Percentiles rank a stretch among this genome's conserved stretches.
These are phyloP conservation scores for Colletotrichum nymphaeae DNA, from an alignment of 2,329 filamentous ascomycete genomes.

Conservation along the genomic window DNA sequence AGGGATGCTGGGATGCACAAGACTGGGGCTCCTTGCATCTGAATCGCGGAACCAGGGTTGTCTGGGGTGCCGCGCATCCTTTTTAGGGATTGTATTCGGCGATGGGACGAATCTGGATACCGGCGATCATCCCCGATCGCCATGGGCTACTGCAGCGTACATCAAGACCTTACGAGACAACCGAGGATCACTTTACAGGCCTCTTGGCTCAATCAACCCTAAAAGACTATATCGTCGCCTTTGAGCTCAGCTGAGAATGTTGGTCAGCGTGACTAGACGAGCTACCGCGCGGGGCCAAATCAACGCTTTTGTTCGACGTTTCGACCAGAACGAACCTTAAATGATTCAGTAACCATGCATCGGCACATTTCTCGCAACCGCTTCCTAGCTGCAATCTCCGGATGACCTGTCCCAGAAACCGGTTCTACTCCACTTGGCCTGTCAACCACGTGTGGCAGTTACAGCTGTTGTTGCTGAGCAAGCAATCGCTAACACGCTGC, in stretches of 20 bases:
- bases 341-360: slow-evolving; percentile 25
- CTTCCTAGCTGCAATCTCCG: slow-evolving; percentile 16
- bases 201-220: not conserved
- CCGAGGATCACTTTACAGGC: not conserved
- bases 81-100: not conserved
- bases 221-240: not conserved
- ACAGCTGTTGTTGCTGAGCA: slow-evolving; percentile 11
- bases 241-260: not conserved
- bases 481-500: slow-evolving; percentile 21
- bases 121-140: slow-evolving; percentile 8
- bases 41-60: slow-evolving; percentile 2
- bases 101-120: slow-evolving; percentile 13
- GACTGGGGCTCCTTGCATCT: slow-evolving; percentile 14
- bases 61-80: not conserved
- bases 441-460: slow-evolving; percentile 17
- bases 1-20: not conserved
- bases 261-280: not conserved
- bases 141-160: slow-evolving; percentile 2
- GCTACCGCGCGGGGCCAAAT: slow-evolving; percentile 3
- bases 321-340: slow-evolving; percentile 6
- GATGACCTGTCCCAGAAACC: not conserved
- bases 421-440: not conserved
- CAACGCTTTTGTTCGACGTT: not conserved
- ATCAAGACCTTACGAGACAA: not conserved
- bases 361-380: slow-evolving; percentile 1